Base-by-base conservation (phyloP, 306 rosid genomes). In the Luffa acutangula region DNA sequence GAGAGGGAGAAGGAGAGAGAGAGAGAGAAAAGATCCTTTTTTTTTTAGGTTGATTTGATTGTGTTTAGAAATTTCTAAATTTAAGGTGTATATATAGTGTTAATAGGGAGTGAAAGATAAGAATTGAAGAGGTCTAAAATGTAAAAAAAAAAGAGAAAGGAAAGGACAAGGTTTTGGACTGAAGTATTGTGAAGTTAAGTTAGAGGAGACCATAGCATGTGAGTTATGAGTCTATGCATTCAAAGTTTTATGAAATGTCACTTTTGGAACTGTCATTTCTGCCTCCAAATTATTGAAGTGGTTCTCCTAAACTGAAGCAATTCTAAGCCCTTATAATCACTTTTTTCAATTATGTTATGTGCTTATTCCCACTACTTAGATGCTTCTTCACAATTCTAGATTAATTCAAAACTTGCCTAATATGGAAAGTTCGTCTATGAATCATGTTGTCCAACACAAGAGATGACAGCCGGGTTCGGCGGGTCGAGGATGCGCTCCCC, bases 121-220 rank as follows among this genome's bases (percentile, higher is more conserved):
- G 84, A 78, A 48, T 78, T 83, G 80, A 7, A 36, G 59, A 6
- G 45, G 77, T 82, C 49, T 79, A 80, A 17, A 46, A 42, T n/a
- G 80, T 25, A 41, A 48, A 8, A 5, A 31, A 31, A 4, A 51
- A 76, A 62, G 41, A 81, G 53, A 71, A 70, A 17, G 31, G 31
- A 75, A 80, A 51, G 2, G 69, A 80, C 59, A 86, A 56, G 14
- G 2, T n/a, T 64, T 41, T 66, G 74, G 74, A 39, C 13, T 13
- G 71, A 64, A 49, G 36, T 17, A 60, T 48, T 10, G 25, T 57
- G 65, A 20, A 67, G 77, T 81, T 80, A 45, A 79, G 77, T 48
- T 52, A 0, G 12, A 51, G 85, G 83, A 83, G 96, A 93, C 93
- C 86, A 79, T 3, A 7, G 84, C 94, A 93, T 89, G 94, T 91